phyloP scores from a whole-genome alignment of 2,329 filamentous ascomycete genomes.

The Ophiosphaerella narmari region DNA sequence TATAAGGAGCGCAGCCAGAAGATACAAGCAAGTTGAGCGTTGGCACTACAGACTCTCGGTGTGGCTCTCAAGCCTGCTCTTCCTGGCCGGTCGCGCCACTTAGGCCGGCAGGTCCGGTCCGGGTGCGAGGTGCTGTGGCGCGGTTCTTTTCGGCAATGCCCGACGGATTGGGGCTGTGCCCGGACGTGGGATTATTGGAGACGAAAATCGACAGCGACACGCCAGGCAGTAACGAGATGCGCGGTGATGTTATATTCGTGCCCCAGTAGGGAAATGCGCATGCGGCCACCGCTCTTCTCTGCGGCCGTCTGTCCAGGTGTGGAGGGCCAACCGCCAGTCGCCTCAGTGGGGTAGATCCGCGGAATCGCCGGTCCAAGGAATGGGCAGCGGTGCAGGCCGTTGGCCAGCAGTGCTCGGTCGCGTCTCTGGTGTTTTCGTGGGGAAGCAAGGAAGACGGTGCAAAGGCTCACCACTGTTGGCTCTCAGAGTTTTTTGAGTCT shows the following conservation, averaged over 20 bases:
- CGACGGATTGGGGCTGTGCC: slow-evolving; percentile 37
- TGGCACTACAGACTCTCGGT: slow-evolving; percentile 36
- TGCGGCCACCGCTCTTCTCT: slow-evolving; percentile 29
- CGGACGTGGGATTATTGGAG: slow-evolving; percentile 23
- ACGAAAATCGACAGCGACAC: slow-evolving; percentile 32
- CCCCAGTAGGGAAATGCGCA: slow-evolving; percentile 21
- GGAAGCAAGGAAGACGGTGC: slow-evolving; percentile 14
- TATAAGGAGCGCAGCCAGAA: slow-evolving; percentile 37
- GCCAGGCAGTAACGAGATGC: slow-evolving; percentile 27
- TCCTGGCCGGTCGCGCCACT: slow-evolving; percentile 26
- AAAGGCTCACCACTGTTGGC: slow-evolving; percentile 29
- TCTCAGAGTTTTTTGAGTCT: slow-evolving; percentile 28
- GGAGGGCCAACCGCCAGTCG: slow-evolving; percentile 35
- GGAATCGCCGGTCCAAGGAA: slow-evolving; percentile 27
- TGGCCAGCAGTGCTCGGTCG: no score
- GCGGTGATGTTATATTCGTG: slow-evolving; percentile 34
- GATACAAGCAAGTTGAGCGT: slow-evolving; percentile 31
- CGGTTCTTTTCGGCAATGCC: slow-evolving; percentile 33
- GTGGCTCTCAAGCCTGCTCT: slow-evolving; percentile 27
- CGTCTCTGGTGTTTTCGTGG: background rate
- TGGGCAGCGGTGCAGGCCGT: no score
- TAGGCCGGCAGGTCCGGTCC: slow-evolving; percentile 36
- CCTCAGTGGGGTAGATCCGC: slow-evolving; percentile 39
- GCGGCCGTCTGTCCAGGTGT: slow-evolving; percentile 34
- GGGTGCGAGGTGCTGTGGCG: slow-evolving; percentile 29